phyloP scores from a whole-genome alignment of 163 green algal species.

The Chloroidium sp. region DNA sequence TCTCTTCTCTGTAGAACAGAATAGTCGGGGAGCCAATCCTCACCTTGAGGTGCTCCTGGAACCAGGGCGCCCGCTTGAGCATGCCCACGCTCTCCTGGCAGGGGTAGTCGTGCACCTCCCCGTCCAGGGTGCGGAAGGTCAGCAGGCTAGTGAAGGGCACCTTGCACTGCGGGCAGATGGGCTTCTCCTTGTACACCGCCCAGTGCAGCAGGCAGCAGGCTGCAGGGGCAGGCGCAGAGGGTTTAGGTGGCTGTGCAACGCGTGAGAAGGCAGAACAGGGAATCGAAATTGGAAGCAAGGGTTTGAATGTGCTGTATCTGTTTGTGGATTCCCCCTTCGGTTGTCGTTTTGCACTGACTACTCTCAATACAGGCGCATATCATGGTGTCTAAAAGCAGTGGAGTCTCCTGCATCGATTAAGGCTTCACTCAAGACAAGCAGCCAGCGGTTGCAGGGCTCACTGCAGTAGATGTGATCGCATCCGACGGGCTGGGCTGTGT shows the following conservation, averaged over 20 bases:
- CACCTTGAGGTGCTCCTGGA: constrained; percentile 48
- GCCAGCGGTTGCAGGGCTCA: no score
- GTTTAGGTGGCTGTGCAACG: constrained; percentile 2
- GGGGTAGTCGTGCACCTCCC: constrained; percentile 59
- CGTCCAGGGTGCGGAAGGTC: constrained; percentile 64
- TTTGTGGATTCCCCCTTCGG: no score
- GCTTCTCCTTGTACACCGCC: constrained; percentile 42
- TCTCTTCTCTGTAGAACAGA: no score
- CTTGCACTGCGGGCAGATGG: constrained; percentile 75
- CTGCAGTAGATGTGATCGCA: no score
- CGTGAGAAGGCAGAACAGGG: no score
- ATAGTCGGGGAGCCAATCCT: no score
- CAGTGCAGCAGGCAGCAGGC: constrained; percentile 67
- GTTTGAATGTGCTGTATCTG: no score
- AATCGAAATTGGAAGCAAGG: no score
- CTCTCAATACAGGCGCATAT: constrained; percentile 6
- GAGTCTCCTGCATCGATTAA: no score
- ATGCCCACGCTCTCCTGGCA: constrained; percentile 60
- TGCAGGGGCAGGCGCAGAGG: constrained; percentile 8
- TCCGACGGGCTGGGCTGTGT: no score
- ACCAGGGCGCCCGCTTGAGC: constrained; percentile 67
- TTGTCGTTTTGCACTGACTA: constrained; percentile 9
- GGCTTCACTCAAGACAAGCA: no score
- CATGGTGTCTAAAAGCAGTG: no score
- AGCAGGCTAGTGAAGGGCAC: constrained; percentile 57